These are phyloP conservation scores for Fusarium redolens DNA, from an alignment of 2,329 filamentous ascomycete species.

Conservation along the genomic window DNA sequence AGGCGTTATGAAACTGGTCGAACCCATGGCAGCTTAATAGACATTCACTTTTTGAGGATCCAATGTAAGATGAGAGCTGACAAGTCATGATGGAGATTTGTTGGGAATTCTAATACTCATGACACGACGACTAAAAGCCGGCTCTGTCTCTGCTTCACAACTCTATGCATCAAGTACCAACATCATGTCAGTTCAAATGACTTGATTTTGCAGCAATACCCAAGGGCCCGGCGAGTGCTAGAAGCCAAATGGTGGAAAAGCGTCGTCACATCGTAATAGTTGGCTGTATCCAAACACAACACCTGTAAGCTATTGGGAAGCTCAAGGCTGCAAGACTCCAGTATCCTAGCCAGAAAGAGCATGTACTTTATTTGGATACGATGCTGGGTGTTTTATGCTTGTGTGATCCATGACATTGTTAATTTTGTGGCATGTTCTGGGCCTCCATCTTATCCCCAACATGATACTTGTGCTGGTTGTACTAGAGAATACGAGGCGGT, in stretches of 20 bases:
- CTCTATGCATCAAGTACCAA: not conserved
- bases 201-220: not conserved
- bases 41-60: not conserved
- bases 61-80: not conserved
- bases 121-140: not conserved
- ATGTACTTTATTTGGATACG: conserved; percentile 33
- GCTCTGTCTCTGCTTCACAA: not conserved
- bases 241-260: not conserved
- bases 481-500: conserved; percentile 3
- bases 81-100: not conserved
- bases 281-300: not conserved
- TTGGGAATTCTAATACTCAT: not conserved
- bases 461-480: not conserved
- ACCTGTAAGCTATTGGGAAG: not conserved
- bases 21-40: not conserved
- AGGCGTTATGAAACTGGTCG: not conserved
- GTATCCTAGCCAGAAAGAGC: not conserved
- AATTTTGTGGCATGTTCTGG: conserved; percentile 13
- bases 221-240: not conserved
- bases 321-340: not conserved
- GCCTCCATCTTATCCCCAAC: not conserved
- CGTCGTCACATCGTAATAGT: conserved; percentile 6
- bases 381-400: conserved; percentile 3
- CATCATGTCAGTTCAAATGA: not conserved
- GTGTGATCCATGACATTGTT: conserved; percentile 18